Percentiles rank a stretch among this genome's conserved stretches.
These are phyloP conservation scores for Aspergillus sp. DNA, from an alignment of 2,329 filamentous ascomycete species.

Conservation along the genomic window DNA sequence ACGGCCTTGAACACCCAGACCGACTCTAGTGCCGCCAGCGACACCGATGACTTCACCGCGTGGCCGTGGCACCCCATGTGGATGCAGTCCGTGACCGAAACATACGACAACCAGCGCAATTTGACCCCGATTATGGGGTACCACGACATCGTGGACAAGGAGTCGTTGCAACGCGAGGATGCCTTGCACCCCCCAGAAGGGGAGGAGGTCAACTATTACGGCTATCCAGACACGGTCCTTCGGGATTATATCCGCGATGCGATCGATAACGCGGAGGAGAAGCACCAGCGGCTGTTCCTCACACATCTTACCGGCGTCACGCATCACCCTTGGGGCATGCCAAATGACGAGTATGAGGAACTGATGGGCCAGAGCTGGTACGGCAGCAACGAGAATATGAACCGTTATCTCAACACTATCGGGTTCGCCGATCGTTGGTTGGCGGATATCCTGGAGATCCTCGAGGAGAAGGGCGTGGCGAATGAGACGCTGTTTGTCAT, in stretches of 20 bases:
- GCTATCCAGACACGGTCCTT: slow-evolving; percentile 24
- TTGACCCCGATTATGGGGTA: slow-evolving; percentile 20
- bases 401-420: slow-evolving; percentile 25
- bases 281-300: slow-evolving; percentile 26
- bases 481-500: slow-evolving; percentile 29
- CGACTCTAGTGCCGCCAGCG: slow-evolving; percentile 8
- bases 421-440: slow-evolving; percentile 26
- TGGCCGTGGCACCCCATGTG: slow-evolving; percentile 22
- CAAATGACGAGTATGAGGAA: not conserved
- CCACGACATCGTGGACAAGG: slow-evolving; percentile 13
- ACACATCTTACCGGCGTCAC: slow-evolving; percentile 28
- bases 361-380: not conserved
- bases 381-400: slow-evolving; percentile 15
- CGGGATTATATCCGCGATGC: slow-evolving; percentile 26
- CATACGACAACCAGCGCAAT: slow-evolving; percentile 19
- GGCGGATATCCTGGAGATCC: slow-evolving; percentile 19
- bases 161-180: slow-evolving; percentile 6
- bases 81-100: slow-evolving; percentile 24
- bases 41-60: slow-evolving; percentile 14
- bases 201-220: slow-evolving; percentile 26
- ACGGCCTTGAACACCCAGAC: slow-evolving; percentile 13
- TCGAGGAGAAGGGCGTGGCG: slow-evolving; percentile 24
- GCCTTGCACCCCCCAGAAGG: slow-evolving; percentile 4
- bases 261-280: slow-evolving; percentile 22
- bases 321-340: slow-evolving; percentile 23